These are phyloP conservation scores for Verticillium tricorpus DNA, from an alignment of 2,329 filamentous ascomycete species.

Conservation along the genomic window DNA sequence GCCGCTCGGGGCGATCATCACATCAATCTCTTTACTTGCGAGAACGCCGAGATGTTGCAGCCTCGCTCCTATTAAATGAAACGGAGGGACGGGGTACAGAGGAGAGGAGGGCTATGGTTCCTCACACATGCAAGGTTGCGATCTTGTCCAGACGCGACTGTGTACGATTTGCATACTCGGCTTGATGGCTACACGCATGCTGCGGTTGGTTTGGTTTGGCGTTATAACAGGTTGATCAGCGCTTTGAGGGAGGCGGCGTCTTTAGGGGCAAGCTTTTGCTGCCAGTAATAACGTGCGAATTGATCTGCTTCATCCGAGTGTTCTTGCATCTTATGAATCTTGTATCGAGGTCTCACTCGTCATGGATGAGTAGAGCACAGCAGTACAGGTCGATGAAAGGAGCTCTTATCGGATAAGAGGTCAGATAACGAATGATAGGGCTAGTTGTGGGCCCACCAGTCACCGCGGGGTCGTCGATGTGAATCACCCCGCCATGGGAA, in stretches of 20 bases:
- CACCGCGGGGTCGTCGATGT: constrained; percentile 6
- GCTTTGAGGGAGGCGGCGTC: background rate
- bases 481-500: constrained; percentile 9
- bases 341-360: background rate
- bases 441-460: background rate
- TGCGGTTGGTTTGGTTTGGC: constrained; percentile 6
- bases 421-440: background rate
- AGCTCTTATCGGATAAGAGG: background rate
- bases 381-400: background rate
- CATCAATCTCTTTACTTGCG: constrained; percentile 81
- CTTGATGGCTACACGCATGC: constrained; percentile 4
- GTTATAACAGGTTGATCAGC: constrained; percentile 6
- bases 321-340: background rate
- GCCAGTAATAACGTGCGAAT: constrained; percentile 1
- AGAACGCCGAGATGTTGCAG: constrained; percentile 33
- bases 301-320: background rate
- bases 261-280: background rate
- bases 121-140: background rate
- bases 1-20: constrained; percentile 83
- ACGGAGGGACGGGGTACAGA: background rate
- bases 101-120: background rate
- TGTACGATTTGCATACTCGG: background rate
- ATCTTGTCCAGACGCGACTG: background rate
- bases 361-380: background rate
- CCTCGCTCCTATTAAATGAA: background rate